phyloP scores from a whole-genome alignment of 768 basidiomycete genomes.

The Exidia glandulosa region DNA sequence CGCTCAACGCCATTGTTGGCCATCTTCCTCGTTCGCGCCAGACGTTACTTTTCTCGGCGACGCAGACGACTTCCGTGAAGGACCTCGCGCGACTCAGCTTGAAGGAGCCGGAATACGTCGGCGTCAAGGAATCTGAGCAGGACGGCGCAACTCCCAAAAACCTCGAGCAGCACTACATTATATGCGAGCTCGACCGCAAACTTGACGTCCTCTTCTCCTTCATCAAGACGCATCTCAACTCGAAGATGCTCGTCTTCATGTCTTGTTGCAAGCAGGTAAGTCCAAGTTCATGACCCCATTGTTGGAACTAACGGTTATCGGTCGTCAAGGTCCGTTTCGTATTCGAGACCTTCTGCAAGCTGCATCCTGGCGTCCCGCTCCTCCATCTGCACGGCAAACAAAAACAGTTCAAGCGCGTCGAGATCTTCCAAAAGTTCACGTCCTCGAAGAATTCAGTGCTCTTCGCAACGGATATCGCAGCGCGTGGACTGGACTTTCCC shows the following conservation, averaged over 20 bases:
- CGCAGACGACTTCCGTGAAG: constrained; percentile 80
- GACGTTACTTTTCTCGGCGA: constrained; percentile 93
- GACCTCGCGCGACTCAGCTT: constrained; percentile 87
- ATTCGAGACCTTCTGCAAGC: constrained; percentile 88
- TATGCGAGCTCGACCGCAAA: constrained; percentile 77
- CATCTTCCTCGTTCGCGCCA: constrained; percentile 89
- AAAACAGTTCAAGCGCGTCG: constrained; percentile 80
- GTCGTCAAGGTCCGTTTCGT: constrained; percentile 68
- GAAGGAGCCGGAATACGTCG: constrained; percentile 66
- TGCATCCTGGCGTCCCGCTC: constrained; percentile 91
- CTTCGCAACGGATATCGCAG: constrained; percentile 93
- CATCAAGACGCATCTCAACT: constrained; percentile 85
- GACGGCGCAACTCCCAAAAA: constrained; percentile 54
- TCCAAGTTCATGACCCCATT: neutral
- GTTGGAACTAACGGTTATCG: neutral
- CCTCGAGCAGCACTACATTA: constrained; percentile 81
- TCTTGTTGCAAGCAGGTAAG: constrained; percentile 85
- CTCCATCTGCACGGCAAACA: constrained; percentile 94
- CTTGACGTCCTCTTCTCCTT: constrained; percentile 90
- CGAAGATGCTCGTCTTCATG: constrained; percentile 87
- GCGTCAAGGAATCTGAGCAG: constrained; percentile 32
- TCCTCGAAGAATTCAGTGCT: constrained; percentile 72
- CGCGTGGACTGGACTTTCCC: constrained; percentile 93
- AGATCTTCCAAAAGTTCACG: constrained; percentile 78
- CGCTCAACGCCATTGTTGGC: constrained; percentile 79